Evolutionary conservation across 805 yeast genomes (phyloP), one percentile per base, ranked within the genome.

Genomic region (Spathaspora hagerdaliae): DNA sequence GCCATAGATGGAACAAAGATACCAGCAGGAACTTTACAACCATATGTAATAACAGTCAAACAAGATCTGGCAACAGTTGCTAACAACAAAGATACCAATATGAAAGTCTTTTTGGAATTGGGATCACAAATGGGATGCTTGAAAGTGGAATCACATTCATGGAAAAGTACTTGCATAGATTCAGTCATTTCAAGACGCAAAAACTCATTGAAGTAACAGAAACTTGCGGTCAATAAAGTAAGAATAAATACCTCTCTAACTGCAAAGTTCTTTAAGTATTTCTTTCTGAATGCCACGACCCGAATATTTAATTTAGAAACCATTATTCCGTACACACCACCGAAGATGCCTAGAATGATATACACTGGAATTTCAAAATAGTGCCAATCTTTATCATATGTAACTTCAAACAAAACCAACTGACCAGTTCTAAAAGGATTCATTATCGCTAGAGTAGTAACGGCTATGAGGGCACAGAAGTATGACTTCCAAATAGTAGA

Each of bases 1-100:
- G 96, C 91, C 96, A 94, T 88, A 1, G 96, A 87, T 2, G 99
- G 99, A 44, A 94, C 96, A 65, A 94, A 85, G 6, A 92, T 88
- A 12, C 99, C 99, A n/a, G 97, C 96, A 0, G 99, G 99, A 0
- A 92, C 91, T 64, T 85, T 89, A 50, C 90, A 83, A 2, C 97
- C 97, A 61, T 95, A 94, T 0, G 98, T 85, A 12, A 94, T 73
- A 27, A 90, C 78, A 27, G 94, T 87, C 41, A 94, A 73, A 0
- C 75, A 51, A 69, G 83, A 79, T 45, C 99, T 73, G 5, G 88
- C 65, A 0, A 81, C 51, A 0, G 96, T 85, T 0, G 97, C 97
- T 42, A 79, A 69, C 0, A 77, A 44, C 15, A 94, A 71, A 0
- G 91, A 75, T 1, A 74, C 51, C 3, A 87, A 55, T 3, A 80